A percentile compares a stretch with the other conserved stretches of the same genome.
Evolutionary conservation across 768 basidiomycete genomes (phyloP).

Genomic region (Psilocybe cubensis): DNA sequence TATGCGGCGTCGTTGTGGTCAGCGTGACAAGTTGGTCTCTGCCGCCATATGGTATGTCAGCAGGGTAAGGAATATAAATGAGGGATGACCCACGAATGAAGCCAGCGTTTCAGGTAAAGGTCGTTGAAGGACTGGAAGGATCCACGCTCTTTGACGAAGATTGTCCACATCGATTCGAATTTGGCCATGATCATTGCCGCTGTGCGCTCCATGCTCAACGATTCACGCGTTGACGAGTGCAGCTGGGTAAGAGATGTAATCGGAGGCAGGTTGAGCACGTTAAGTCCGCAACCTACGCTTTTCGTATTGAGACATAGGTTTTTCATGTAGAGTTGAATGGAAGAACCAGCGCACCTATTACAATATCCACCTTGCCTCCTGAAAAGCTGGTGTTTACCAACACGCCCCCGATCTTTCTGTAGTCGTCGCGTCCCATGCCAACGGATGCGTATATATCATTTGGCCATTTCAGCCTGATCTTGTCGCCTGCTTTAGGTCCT

Average conservation of each 20-base stretch:
- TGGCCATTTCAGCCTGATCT: slow-evolving; percentile 91
- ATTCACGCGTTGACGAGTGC: slow-evolving; percentile 25
- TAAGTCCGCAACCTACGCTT: slow-evolving; percentile 80
- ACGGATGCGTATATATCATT: slow-evolving; percentile 89
- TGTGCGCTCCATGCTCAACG: slow-evolving; percentile 72
- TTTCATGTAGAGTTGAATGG: not conserved
- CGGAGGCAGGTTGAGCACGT: slow-evolving; percentile 82
- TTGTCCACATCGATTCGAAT: slow-evolving; percentile 81
- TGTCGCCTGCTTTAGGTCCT: slow-evolving; percentile 48
- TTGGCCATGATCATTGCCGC: slow-evolving; percentile 73
- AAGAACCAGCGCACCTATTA: slow-evolving; percentile 73
- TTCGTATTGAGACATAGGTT: not conserved
- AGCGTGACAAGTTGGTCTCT: slow-evolving; percentile 87
- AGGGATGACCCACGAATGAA: slow-evolving; percentile 85
- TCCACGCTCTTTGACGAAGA: slow-evolving; percentile 66
- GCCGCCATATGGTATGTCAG: too few species aligned
- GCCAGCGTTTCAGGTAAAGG: slow-evolving; percentile 80
- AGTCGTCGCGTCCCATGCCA: slow-evolving; percentile 47
- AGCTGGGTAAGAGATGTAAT: slow-evolving; percentile 83
- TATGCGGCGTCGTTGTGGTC: slow-evolving; percentile 73
- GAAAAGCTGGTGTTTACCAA: slow-evolving; percentile 86
- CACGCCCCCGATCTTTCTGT: slow-evolving; percentile 88
- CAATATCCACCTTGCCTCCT: slow-evolving; percentile 71
- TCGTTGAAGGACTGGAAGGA: slow-evolving; percentile 84
- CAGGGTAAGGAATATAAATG: not conserved